phyloP scores from a whole-genome alignment of 441 rosid genomes.

The Biscutella laevigata region DNA sequence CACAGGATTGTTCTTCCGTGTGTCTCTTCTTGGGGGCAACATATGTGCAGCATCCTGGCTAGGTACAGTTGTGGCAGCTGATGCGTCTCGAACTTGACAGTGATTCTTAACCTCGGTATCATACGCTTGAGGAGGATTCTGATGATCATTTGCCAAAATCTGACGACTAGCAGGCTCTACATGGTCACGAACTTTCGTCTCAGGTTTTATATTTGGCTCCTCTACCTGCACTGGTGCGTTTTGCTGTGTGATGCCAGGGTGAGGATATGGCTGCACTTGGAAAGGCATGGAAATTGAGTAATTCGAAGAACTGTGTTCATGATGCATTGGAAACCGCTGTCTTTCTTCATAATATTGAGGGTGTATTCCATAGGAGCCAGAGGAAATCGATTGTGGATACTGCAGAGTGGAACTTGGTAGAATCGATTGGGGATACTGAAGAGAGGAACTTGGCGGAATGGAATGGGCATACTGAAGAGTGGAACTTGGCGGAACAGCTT shows the following conservation, averaged over 20 bases:
- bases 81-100: constrained; percentile 32
- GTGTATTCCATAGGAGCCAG: constrained; percentile 39
- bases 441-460: constrained; percentile 19
- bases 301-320: constrained; percentile 31
- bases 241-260: constrained; percentile 34
- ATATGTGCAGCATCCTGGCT: constrained; percentile 28
- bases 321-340: constrained; percentile 33
- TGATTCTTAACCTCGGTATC: constrained; percentile 30
- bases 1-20: constrained; percentile 33
- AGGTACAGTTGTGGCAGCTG: constrained; percentile 28
- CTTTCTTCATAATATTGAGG: constrained; percentile 42
- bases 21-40: constrained; percentile 36
- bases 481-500: constrained; percentile 20
- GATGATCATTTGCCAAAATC: constrained; percentile 26
- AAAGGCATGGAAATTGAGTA: constrained; percentile 32
- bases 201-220: constrained; percentile 36
- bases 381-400: constrained; percentile 29
- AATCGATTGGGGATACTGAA: constrained; percentile 24
- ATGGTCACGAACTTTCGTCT: constrained; percentile 33
- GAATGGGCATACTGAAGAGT: constrained; percentile 25
- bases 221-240: constrained; percentile 30
- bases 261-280: constrained; percentile 35
- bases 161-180: constrained; percentile 29
- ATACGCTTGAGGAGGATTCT: constrained; percentile 29
- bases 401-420: constrained; percentile 16